Conservation (phyloP, 768 basidiomycete genomes). For the Daedaleopsis nitida region DNA sequence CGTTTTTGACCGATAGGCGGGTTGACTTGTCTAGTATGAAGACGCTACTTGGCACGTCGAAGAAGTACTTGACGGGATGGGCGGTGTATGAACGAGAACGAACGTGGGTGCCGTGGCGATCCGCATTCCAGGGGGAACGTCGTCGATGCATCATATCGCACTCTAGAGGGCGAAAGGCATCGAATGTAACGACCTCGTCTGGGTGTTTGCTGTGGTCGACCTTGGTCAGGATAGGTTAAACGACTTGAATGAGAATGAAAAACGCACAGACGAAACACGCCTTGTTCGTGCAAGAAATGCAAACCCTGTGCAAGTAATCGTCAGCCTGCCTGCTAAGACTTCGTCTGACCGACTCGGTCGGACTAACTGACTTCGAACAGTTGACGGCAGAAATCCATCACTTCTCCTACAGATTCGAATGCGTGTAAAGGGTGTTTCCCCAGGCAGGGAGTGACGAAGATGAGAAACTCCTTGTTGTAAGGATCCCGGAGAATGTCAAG, state of each 20-base stretch:
- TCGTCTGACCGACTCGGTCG: background rate
- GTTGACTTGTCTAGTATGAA: no score
- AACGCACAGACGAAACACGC: slow-evolving; percentile 10
- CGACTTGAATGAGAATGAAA: background rate
- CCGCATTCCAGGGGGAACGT: no score
- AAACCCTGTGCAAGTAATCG: slow-evolving; percentile 2
- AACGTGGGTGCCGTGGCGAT: no score
- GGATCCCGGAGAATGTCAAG: background rate
- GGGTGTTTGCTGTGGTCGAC: background rate
- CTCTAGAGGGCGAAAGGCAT: no score
- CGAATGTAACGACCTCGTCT: background rate
- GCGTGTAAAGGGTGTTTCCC: background rate
- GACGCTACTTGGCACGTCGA: background rate
- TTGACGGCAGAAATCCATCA: background rate
- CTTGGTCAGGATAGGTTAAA: background rate
- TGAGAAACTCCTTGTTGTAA: background rate
- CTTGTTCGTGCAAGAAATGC: slow-evolving; percentile 15
- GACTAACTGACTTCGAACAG: background rate
- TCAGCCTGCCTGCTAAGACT: background rate
- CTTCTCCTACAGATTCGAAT: background rate
- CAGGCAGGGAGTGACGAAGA: background rate
- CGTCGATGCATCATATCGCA: background rate
- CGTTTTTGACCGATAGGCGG: no score
- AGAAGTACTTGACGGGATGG: background rate
- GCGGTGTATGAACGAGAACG: slow-evolving; percentile 17